Conservation (phyloP, 257 asterid species). For the Ballota nigra region DNA sequence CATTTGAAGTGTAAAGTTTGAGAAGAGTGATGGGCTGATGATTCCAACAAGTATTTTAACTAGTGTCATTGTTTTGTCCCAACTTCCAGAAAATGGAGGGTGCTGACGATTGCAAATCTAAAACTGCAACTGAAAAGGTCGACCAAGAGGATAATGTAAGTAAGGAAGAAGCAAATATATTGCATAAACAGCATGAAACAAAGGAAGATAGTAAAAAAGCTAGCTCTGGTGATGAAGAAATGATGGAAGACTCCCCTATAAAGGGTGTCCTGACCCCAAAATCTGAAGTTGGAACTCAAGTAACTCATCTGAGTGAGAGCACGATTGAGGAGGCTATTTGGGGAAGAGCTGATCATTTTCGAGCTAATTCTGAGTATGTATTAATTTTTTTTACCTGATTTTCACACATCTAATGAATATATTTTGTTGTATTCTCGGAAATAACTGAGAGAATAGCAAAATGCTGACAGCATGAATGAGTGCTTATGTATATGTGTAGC, state of each 20-base stretch:
- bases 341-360: conserved; percentile 72
- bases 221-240: conserved; percentile 43
- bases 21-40: not conserved
- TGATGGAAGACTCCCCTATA: conserved; percentile 84
- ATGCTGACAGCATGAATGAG: not conserved
- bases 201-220: conserved; percentile 36
- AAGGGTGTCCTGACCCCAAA: conserved; percentile 69
- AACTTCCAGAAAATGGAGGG: conserved; percentile 57
- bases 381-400: conserved; percentile 18
- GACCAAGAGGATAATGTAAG: conserved; percentile 25
- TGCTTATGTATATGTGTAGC: not conserved
- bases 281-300: conserved; percentile 46
- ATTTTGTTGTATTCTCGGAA: no score
- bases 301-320: conserved; percentile 47
- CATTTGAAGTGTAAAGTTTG: not conserved
- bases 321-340: conserved; percentile 63
- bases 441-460: no score
- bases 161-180: conserved; percentile 35
- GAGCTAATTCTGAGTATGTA: conserved; percentile 68
- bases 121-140: conserved; percentile 30
- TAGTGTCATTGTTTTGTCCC: conserved; percentile 24
- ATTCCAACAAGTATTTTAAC: not conserved
- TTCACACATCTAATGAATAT: not conserved
- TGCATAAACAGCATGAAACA: conserved; percentile 44
- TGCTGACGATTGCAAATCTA: conserved; percentile 37